phyloP scores from a whole-genome alignment of 2,329 filamentous ascomycete genomes.

The Sclerotinia sclerotiorum region DNA sequence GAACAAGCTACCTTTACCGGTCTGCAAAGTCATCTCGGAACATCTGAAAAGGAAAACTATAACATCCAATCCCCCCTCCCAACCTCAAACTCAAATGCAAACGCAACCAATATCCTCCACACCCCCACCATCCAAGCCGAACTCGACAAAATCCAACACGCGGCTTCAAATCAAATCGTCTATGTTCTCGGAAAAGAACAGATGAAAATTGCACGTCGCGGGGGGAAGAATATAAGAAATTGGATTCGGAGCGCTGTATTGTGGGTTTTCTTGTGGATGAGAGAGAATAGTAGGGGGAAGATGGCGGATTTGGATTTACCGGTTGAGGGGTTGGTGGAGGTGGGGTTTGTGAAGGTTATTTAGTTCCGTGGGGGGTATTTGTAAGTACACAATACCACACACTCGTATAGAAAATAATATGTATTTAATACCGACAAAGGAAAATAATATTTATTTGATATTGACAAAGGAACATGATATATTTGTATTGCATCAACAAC shows the following conservation, averaged over 20 bases:
- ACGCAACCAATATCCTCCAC: slow-evolving; percentile 27
- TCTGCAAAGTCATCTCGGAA: background rate
- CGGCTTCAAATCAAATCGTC: slow-evolving; percentile 50
- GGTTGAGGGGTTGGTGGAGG: slow-evolving; percentile 62
- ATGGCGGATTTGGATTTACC: slow-evolving; percentile 61
- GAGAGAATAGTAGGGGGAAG: slow-evolving; percentile 66
- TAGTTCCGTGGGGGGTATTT: no score
- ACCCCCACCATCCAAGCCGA: slow-evolving; percentile 42
- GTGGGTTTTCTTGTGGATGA: slow-evolving; percentile 60
- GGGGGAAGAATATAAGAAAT: slow-evolving; percentile 41
- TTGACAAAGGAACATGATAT: slow-evolving; percentile 23
- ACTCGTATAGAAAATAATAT: no score
- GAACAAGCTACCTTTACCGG: slow-evolving; percentile 34
- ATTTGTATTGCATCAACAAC: slow-evolving; percentile 18
- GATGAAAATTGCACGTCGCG: slow-evolving; percentile 49
- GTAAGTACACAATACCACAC: no score
- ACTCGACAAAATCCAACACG: slow-evolving; percentile 47
- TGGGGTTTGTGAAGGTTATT: slow-evolving; percentile 69
- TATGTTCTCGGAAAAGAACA: slow-evolving; percentile 64
- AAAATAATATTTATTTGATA: background rate
- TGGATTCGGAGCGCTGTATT: slow-evolving; percentile 49
- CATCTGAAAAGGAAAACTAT: no score
- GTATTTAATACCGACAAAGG: no score
- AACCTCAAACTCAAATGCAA: background rate
- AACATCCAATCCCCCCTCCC: background rate